Base-by-base conservation (phyloP, 1,284 basidiomycete species). In the Trametes pubescens region DNA sequence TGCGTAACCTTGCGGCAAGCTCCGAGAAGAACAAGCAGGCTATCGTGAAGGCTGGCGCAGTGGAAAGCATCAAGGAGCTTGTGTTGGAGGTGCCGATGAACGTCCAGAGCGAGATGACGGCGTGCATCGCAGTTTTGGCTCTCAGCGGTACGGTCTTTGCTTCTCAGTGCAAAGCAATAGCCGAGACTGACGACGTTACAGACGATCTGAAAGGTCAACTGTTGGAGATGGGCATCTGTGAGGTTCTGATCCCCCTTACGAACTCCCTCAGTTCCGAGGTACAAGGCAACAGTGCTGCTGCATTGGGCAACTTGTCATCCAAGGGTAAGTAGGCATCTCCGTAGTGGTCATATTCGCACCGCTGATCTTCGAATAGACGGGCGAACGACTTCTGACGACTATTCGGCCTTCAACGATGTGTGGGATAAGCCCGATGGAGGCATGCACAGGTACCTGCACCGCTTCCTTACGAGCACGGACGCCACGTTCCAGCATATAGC, bases 401-500 rank as follows among this genome's bases (percentile, higher is more conserved):
- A 99, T 74, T 92, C 93, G 32, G 95, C 96, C 0, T 99, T 99
- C 82, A 98, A 97, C 72, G 94, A 95, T 54, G 97, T 99, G 5
- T 99, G 98, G 98, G 93, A 95, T 73, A 92, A 95, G 77, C 98
- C 98, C 5, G 96, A 98, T 64, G 98, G 96, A 32, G 98, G 98
- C 44, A 91, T 99, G 82, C 96, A 99, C 76, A 89, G 89, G 66
- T 99, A 99, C 78, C 84, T 99, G 48, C 92, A 95, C 74, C 89
- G 95, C 52, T 99, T 99, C 89, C 81, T 99, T 69, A 95, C 91
- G 60, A 95, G 92, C 73, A 83, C 93, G 18, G 98, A 99, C 76
- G 93, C 95, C n/a, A 99, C 98, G 0, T 99, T 99, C 91, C 97
- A 99, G 79, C 98, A 99, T 77, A 99, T 99, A 71, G 98, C 98